Evolutionary conservation across 2,329 filamentous ascomycete genomes (phyloP).

Genomic region (Pseudogymnoascus sp.): DNA sequence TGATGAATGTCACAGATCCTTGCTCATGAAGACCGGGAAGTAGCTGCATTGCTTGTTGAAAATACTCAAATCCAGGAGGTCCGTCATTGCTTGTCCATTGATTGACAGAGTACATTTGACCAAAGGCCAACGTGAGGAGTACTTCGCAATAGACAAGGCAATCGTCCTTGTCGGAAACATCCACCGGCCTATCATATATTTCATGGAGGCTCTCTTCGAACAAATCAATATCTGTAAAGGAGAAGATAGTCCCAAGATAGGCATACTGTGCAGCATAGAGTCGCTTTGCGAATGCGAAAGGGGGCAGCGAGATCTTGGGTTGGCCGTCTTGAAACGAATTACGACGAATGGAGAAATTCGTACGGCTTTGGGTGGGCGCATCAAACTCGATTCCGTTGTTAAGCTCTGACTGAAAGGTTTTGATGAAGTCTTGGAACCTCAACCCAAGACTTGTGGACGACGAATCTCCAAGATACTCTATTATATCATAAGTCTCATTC

Average conservation of each 20-base stretch:
- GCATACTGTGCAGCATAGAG: slow-evolving; percentile 45
- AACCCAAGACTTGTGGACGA: slow-evolving; percentile 22
- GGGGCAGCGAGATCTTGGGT: slow-evolving; percentile 31
- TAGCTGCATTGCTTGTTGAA: slow-evolving; percentile 42
- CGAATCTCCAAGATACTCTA: slow-evolving; percentile 23
- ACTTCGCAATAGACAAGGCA: slow-evolving; percentile 45
- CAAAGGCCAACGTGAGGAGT: slow-evolving; percentile 45
- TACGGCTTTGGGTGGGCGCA: slow-evolving; percentile 5
- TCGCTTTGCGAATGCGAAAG: slow-evolving; percentile 42
- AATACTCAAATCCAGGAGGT: slow-evolving; percentile 48
- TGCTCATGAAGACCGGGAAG: slow-evolving; percentile 49
- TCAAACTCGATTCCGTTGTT: slow-evolving; percentile 10
- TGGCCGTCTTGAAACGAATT: not conserved
- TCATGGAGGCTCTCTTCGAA: slow-evolving; percentile 39
- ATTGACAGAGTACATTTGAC: slow-evolving; percentile 50
- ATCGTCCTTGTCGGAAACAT: slow-evolving; percentile 37
- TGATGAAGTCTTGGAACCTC: slow-evolving; percentile 21
- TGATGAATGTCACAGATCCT: slow-evolving; percentile 45
- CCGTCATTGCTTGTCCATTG: slow-evolving; percentile 45
- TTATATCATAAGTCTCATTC: not conserved
- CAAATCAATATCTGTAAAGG: slow-evolving; percentile 39
- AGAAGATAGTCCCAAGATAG: slow-evolving; percentile 51
- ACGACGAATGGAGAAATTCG: slow-evolving; percentile 8
- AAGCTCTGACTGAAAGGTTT: slow-evolving; percentile 11
- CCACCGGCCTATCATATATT: slow-evolving; percentile 37